Evolutionary conservation across 129 eudicot species (phyloP), one percentile per base, ranked within the genome.

Genomic region (Lactuca saligna): DNA sequence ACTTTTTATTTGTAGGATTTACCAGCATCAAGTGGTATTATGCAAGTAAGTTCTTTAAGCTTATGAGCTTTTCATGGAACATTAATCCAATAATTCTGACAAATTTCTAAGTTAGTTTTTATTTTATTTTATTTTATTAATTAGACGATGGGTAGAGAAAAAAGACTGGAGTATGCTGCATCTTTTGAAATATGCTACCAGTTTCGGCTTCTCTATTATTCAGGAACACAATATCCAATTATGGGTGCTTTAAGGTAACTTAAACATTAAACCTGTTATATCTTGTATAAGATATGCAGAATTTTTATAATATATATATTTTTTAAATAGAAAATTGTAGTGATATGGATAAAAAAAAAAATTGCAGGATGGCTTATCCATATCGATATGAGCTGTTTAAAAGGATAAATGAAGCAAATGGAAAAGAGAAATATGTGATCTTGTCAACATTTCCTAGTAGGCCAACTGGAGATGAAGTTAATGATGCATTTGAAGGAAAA

Each of bases 61-160:
- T 50, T 65, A 48, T 63, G 58, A 49, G 17, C 32, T 20, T 15
- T 61, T 34, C 17, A 32, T 76, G n/a, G 33, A 53, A 29, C 57
- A 35, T 29, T 60, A 65, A 15, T 63, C 31, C 42, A 63, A 59
- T 66, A 10, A 12, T 57, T 42, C 15, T 66, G 59, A 35, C 7
- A 74, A 74, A 49, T 51, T 73, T 69, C 10, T 70, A 53, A 69
- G 50, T 17, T 37, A 78, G 42, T 57, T 51, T 71, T 66, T 64
- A 57, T 76, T 46, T 25, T 25, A 25, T 25, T 25, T 25, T 25
- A 20, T 20, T 0, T 20, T 0, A 10, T 46, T 12, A 69, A 68
- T 76, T 64, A 93, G 99, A 93, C 99, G 4, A 93, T 89, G 95
- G 99, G 99, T 38, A 88, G 99, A 57, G 99, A 93, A 15, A 79